phyloP scores from a whole-genome alignment of 768 basidiomycete species.

The Mycena polygramma region DNA sequence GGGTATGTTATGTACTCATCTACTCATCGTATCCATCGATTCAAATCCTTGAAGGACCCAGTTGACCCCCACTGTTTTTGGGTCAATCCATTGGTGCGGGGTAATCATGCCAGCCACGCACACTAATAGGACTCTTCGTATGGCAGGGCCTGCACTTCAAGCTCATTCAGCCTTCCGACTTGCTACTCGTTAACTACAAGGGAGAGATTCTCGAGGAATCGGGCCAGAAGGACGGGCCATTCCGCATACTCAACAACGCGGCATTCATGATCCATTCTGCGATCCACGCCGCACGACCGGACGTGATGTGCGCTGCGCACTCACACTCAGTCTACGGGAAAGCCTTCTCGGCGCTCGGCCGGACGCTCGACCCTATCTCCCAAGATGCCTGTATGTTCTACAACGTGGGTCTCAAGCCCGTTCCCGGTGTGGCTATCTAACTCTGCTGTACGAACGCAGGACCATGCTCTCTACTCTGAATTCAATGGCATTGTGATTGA shows the following conservation, averaged over 20 bases:
- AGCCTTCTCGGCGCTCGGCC: slow-evolving; percentile 62
- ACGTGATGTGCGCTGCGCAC: slow-evolving; percentile 61
- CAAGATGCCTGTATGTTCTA: slow-evolving; percentile 61
- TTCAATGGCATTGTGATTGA: no score
- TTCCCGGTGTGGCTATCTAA: no score
- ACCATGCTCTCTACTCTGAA: no score
- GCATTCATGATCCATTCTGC: slow-evolving; percentile 56
- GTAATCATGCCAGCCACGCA: no score
- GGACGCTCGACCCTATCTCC: slow-evolving; percentile 55
- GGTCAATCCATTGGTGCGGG: slow-evolving; percentile 62
- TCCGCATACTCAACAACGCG: slow-evolving; percentile 46
- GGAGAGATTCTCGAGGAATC: slow-evolving; percentile 44
- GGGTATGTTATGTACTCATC: slow-evolving; percentile 37
- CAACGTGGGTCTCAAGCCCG: slow-evolving; percentile 42
- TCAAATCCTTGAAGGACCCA: slow-evolving; percentile 42
- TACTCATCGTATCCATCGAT: background rate
- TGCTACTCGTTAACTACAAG: slow-evolving; percentile 59
- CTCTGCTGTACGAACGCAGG: no score
- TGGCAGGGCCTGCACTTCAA: slow-evolving; percentile 62
- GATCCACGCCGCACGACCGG: slow-evolving; percentile 61
- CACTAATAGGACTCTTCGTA: no score
- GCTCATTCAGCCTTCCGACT: slow-evolving; percentile 57
- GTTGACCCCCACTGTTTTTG: slow-evolving; percentile 58
- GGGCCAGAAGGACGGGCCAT: slow-evolving; percentile 31
- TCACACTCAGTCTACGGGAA: slow-evolving; percentile 64